Evolutionary conservation across 2,329 filamentous ascomycete genomes (phyloP).

Genomic region (Myriangium duriaei): DNA sequence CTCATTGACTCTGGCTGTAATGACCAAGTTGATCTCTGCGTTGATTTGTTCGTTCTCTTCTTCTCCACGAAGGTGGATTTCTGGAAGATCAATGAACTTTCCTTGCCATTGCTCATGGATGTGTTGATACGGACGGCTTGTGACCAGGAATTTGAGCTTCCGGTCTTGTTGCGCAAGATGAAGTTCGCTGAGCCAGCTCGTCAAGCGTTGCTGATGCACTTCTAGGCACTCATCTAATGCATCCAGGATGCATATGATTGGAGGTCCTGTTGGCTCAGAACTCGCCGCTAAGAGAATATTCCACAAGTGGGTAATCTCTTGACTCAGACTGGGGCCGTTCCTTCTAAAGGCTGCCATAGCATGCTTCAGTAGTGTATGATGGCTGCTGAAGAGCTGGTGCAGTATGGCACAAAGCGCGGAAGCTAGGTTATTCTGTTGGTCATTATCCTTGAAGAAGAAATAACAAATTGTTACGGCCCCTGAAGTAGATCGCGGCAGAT

Average conservation of each 20-base stretch:
- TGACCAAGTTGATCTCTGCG: conserved; percentile 12
- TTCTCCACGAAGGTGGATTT: conserved; percentile 11
- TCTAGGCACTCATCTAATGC: conserved; percentile 18
- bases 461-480: conserved; percentile 16
- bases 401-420: conserved; percentile 25
- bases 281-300: conserved; percentile 10
- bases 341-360: conserved; percentile 14
- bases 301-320: conserved; percentile 14
- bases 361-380: conserved; percentile 17
- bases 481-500: conserved; percentile 11
- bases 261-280: conserved; percentile 3
- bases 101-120: conserved; percentile 9
- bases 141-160: conserved; percentile 15
- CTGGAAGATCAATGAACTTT: background rate
- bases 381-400: conserved; percentile 25
- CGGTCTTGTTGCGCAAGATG: background rate
- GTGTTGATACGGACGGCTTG: conserved; percentile 11
- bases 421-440: conserved; percentile 20
- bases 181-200: conserved; percentile 8
- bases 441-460: conserved; percentile 30
- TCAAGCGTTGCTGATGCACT: conserved; percentile 10
- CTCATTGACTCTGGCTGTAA: background rate
- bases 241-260: conserved; percentile 17
- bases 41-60: conserved; percentile 12
- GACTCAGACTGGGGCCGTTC: conserved; percentile 14